Base-by-base conservation (phyloP, 2,329 filamentous ascomycete species). In the Cryoendolithus antarcticus region DNA sequence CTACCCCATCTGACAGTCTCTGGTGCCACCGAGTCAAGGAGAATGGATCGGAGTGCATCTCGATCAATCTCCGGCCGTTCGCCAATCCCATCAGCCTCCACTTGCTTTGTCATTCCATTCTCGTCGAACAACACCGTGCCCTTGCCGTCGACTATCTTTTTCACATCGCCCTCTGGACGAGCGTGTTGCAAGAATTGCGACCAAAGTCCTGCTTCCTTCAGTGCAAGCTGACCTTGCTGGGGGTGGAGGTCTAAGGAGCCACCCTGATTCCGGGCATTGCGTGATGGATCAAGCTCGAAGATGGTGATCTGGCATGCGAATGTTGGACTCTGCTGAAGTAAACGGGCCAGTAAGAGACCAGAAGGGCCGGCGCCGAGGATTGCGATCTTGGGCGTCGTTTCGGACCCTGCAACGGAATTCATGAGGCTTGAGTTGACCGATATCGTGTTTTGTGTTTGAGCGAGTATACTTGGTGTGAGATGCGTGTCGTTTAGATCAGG, bases 11-110 rank as follows among this genome's bases (percentile, higher is more conserved):
- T 44, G 13, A 66, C 51, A 35, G 47, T 56, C 3, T 55, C 48
- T 2, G 43, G 40, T 0, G 61, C 57, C 3, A 66, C 47, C 1
- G 57, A 53, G 24, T 51, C 44, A n/a, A 65, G 47, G 2, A 67
- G 51, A 13, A 65, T 42, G n/a, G 48, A 32, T 6, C 59, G 49
- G 38, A 67, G 40, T 30, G 58, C 53, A 9, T 43, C 38, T 2
- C 63, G 59, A 46, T 66, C 64, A 28, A 66, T 63, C 47, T 67
- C 64, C 1, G 64, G 64, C 9, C 55, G 45, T 32, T 59, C 54
- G 7, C 24, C 24, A 4, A 44, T 46, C 3, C 48, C 53, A 27
- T 55, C 51, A 4, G 49, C 40, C 4, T 48, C 42, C 30, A 44
- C 43, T 9, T 46, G 13, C 12, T 36, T 42, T 30, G 44, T 9